Evolutionary conservation across 1,139 yeast genomes (phyloP), one percentile per base, ranked within the genome.

Genomic region (Nematodospora anomalae): DNA sequence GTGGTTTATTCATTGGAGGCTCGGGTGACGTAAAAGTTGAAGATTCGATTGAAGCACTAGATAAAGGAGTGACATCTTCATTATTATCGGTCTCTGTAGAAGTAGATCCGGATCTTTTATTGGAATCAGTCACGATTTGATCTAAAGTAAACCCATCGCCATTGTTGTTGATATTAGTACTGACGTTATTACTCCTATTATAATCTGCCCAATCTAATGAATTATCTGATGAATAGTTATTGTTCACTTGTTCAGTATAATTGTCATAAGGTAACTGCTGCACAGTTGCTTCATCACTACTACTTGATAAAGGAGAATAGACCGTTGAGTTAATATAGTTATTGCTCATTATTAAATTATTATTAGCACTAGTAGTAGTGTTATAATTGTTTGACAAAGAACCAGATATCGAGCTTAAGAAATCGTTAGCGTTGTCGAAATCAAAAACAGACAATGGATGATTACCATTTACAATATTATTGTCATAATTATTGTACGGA

Each of bases 1-100:
- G 24, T 30, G 7, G 26, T 40, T 46, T 38, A n/a, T 31, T 32
- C 12, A 30, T 32, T 2, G 43, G 30, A 2, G 57, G 50, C 37
- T 61, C 70, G 3, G 71, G 71, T 0, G 70, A 58, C 2, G 71
- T 64, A 33, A 58, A 57, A 18, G 60, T 47, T 3, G 68, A 60
- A 16, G 62, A 55, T 18, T 33, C 44, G 12, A 47, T 40, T 5
- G 64, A 51, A n/a, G 55, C 55, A 20, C 62, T 57, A 24, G 62
- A 53, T 4, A 44, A 33, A 1, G 69, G 66, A 4, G 66, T 53
- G 4, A 50, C 38, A 11, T 33, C 40, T 16, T 45, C 47, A 27
- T 42, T 38, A 10, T 35, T 35, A 22, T 30, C 42, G 11, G 44
- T 32, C 4, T 24, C 32, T 8, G 44, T 41, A 9, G 47, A 37